These are phyloP conservation scores for Solanum bulbocastanum DNA, from an alignment of 257 asterid genomes.

Conservation along the genomic window DNA sequence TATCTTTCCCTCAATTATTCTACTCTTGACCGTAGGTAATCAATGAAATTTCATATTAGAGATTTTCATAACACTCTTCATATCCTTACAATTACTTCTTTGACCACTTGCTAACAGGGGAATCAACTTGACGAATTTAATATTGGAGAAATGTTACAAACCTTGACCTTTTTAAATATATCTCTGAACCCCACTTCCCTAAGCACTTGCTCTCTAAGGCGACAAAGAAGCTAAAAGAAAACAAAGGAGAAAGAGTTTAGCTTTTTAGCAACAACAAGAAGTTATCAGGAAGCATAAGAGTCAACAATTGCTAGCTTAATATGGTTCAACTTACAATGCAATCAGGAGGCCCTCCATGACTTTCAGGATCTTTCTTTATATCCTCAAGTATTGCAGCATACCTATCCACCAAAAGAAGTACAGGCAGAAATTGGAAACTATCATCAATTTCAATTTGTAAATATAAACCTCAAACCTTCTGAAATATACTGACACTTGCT, in stretches of 20 bases:
- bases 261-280: background rate
- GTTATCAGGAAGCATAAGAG: background rate
- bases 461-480: background rate
- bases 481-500: background rate
- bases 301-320: background rate
- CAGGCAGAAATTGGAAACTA: background rate
- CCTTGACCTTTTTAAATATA: constrained; percentile 90
- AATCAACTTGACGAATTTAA: background rate
- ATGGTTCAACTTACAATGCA: constrained; percentile 44
- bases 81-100: background rate
- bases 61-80: background rate
- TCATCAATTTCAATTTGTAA: background rate
- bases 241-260: background rate
- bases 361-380: constrained; percentile 82
- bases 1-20: background rate
- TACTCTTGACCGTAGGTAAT: background rate
- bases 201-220: constrained; percentile 80
- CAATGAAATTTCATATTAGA: background rate
- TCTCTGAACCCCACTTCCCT: constrained; percentile 92
- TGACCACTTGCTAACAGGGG: background rate
- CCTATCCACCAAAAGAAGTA: constrained; percentile 16
- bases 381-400: constrained; percentile 73
- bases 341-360: constrained; percentile 97
- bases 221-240: constrained; percentile 70
- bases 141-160: constrained; percentile 9